Percentiles rank a stretch among this genome's conserved stretches.
Conservation (phyloP, 208 protist genomes). For the Leishmania braziliensis region DNA sequence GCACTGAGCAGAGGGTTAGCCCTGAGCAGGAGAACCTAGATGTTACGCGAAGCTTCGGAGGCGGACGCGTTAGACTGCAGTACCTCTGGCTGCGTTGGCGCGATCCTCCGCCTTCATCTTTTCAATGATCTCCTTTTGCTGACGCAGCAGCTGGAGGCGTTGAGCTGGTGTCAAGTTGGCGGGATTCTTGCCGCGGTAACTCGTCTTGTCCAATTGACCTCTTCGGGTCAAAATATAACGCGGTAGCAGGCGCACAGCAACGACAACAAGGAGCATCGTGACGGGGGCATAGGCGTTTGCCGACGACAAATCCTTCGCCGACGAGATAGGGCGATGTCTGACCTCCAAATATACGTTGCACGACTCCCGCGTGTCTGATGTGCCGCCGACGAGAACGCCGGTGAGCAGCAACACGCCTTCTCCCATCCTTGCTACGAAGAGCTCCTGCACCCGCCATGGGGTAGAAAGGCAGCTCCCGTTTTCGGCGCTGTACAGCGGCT, state of each 20-base stretch:
- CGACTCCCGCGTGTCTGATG: neutral
- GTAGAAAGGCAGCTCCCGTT: constrained; percentile 27
- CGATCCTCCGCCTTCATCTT: constrained; percentile 70
- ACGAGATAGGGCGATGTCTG: constrained; percentile 4
- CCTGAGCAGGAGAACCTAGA: neutral
- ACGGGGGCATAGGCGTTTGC: constrained; percentile 14
- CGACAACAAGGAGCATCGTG: constrained; percentile 40
- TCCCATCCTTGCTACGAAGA: constrained; percentile 22
- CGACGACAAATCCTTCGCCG: neutral
- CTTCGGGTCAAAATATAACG: constrained; percentile 41
- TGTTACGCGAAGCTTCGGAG: neutral
- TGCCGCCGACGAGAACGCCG: constrained; percentile 12
- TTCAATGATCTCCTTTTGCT: constrained; percentile 61
- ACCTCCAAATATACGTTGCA: constrained; percentile 48
- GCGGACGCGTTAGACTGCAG: neutral
- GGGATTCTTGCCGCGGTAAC: constrained; percentile 20
- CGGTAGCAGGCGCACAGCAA: constrained; percentile 39
- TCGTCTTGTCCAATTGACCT: constrained; percentile 29
- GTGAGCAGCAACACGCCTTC: constrained; percentile 26
- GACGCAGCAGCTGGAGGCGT: constrained; percentile 40
- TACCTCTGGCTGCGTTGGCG: constrained; percentile 3
- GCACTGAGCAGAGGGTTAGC: neutral
- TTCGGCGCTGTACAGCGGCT: constrained; percentile 20
- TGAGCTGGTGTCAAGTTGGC: constrained; percentile 29
- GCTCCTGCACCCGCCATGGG: constrained; percentile 26